A percentile compares a stretch with the other conserved stretches of the same genome.
These are phyloP conservation scores for Scheffersomyces segobiensis DNA, from an alignment of 1,139 yeast species.

Conservation along the genomic window DNA sequence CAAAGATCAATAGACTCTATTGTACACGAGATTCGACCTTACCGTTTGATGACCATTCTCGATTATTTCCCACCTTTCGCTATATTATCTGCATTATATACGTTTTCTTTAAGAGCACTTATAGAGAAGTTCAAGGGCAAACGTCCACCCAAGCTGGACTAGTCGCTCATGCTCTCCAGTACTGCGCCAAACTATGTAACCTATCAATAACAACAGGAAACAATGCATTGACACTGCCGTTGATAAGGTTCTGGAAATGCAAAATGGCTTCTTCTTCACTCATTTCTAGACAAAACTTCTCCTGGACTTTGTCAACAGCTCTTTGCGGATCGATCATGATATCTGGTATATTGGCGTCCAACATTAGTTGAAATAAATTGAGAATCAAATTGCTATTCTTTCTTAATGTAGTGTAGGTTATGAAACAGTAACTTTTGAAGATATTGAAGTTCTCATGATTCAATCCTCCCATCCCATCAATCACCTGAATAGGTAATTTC, in stretches of 20 bases:
- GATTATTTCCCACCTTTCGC: conserved; percentile 61
- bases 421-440: conserved; percentile 91
- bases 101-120: conserved; percentile 10
- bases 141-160: neutral
- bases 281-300: conserved; percentile 89
- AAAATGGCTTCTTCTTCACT: conserved; percentile 93
- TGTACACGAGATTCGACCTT: conserved; percentile 50
- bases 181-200: conserved; percentile 92
- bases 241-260: conserved; percentile 90
- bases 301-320: conserved; percentile 87
- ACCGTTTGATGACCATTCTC: conserved; percentile 55
- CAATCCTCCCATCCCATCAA: conserved; percentile 97
- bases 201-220: conserved; percentile 94
- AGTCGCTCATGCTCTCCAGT: conserved; percentile 75
- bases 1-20: conserved; percentile 46
- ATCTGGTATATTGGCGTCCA: conserved; percentile 89
- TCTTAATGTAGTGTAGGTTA: conserved; percentile 86
- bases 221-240: conserved; percentile 90
- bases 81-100: conserved; percentile 28
- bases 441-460: conserved; percentile 80
- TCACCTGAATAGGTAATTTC: conserved; percentile 95
- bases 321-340: conserved; percentile 73
- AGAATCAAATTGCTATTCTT: conserved; percentile 87
- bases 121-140: conserved; percentile 9
- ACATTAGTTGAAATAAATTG: conserved; percentile 90